A percentile compares a stretch with the other conserved stretches of the same genome.
These are phyloP conservation scores for Didymella arachidicola DNA, from an alignment of 2,329 filamentous ascomycete species.

Conservation along the genomic window DNA sequence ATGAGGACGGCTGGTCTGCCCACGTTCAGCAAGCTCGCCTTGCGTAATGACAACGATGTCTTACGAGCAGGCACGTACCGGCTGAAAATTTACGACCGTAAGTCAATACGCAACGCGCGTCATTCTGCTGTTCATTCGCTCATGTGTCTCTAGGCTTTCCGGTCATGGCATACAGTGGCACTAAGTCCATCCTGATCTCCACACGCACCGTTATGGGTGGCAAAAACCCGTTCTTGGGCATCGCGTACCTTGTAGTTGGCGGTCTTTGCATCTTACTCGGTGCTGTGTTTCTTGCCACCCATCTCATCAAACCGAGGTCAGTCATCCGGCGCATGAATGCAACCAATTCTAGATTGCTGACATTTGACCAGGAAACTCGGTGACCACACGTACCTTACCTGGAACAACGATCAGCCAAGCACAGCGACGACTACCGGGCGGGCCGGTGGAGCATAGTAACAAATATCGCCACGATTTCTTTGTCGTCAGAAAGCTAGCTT, in stretches of 20 bases:
- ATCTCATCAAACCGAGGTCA: slow-evolving; percentile 89
- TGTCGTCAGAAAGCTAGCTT: slow-evolving; percentile 25
- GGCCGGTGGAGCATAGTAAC: slow-evolving; percentile 45
- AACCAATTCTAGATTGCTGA: slow-evolving; percentile 22
- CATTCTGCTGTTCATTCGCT: slow-evolving; percentile 25
- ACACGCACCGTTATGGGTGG: slow-evolving; percentile 93
- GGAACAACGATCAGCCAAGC: slow-evolving; percentile 77
- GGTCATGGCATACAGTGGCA: slow-evolving; percentile 79
- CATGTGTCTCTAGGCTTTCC: slow-evolving; percentile 72
- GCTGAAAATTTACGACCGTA: slow-evolving; percentile 80
- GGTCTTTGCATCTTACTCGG: slow-evolving; percentile 92
- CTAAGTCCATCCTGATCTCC: slow-evolving; percentile 87
- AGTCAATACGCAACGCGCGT: slow-evolving; percentile 50
- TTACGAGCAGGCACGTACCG: slow-evolving; percentile 78
- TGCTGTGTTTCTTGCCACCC: slow-evolving; percentile 84
- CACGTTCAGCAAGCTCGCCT: slow-evolving; percentile 91
- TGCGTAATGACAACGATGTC: slow-evolving; percentile 74
- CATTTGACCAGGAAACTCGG: slow-evolving; percentile 78
- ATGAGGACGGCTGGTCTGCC: slow-evolving; percentile 97
- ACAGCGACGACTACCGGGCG: slow-evolving; percentile 62
- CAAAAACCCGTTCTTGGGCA: slow-evolving; percentile 93
- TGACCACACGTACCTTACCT: slow-evolving; percentile 95
- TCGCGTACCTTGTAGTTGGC: slow-evolving; percentile 93
- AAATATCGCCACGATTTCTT: slow-evolving; percentile 22
- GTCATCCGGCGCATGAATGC: slow-evolving; percentile 35